Evolutionary conservation across 176 grass and related monocot species (phyloP), one percentile per base, ranked within the genome.

Genomic region (Aegilops tauschii): DNA sequence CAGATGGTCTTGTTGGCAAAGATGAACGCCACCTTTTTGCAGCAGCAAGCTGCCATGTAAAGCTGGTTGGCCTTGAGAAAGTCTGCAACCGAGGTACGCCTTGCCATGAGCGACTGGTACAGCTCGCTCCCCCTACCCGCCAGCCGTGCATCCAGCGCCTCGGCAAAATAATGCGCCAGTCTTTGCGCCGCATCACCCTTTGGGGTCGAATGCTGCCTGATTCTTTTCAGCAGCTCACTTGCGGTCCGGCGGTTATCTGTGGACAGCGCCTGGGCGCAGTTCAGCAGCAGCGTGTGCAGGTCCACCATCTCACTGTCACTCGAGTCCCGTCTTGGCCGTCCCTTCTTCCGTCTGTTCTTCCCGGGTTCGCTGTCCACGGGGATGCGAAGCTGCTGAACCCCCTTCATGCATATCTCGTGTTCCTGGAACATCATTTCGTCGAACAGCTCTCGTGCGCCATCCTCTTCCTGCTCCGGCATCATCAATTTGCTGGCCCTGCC

Each of bases 61-160:
- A 93, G 88, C 72, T 73, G 77, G 81, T 93, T 88, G 17, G 91
- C 85, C 87, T 90, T 93, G 54, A 90, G 83, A 40, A 76, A 76
- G 9, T 89, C 82, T 0, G 63, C 40, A 1, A 50, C 82, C 20
- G 82, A 63, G 63, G 37, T 75, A 45, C 82, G 66, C 25, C 73
- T 74, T 68, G 9, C 40, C 65, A 36, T 37, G 11, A 66, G 40
- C 7, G 14, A 92, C 58, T 52, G 74, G 81, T 94, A 94, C 9
- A 89, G 18, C 23, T 92, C 31, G 63, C 91, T 96, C 21, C 94
- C 91, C 1, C 68, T 93, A 65, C 94, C 94, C 6, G 82, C 87
- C 3, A 96, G 78, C 61, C 94, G 89, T 39, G 92, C 89, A 61
- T 96, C 89, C 39, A 96, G 85, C 28, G 79, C 94, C 11, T 96